These are phyloP conservation scores for Beauveria bassiana DNA, from an alignment of 2,329 filamentous ascomycete genomes.

Conservation along the genomic window DNA sequence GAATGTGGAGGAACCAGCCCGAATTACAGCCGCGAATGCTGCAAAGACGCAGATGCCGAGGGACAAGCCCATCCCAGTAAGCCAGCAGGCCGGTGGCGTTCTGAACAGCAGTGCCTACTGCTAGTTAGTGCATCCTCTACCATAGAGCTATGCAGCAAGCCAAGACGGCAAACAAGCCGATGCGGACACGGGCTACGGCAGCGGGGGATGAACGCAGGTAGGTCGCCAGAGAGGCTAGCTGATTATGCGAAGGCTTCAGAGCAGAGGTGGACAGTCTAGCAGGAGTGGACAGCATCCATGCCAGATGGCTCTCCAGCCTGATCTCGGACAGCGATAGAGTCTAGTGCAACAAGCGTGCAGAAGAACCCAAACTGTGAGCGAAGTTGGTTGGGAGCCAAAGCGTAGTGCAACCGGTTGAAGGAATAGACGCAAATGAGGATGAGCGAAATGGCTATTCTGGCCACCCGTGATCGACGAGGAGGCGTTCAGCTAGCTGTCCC, in stretches of 20 bases:
- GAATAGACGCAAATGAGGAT: background rate
- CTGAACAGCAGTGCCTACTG: background rate
- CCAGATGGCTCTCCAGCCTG: background rate
- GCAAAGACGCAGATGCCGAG: conserved; percentile 6
- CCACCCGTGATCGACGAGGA: background rate
- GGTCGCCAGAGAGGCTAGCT: background rate
- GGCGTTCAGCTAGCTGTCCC: background rate
- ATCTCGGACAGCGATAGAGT: background rate
- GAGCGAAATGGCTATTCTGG: background rate
- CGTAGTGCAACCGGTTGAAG: background rate
- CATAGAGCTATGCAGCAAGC: conserved; percentile 1
- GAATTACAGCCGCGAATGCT: background rate
- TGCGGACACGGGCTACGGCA: background rate
- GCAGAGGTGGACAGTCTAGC: background rate
- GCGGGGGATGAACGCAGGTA: background rate
- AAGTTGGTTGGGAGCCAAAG: background rate
- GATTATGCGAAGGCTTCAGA: background rate
- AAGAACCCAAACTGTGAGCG: background rate
- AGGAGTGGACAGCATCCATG: background rate
- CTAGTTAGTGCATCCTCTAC: background rate
- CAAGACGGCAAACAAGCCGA: conserved; percentile 10
- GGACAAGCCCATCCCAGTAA: background rate
- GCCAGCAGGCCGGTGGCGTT: conserved; percentile 6
- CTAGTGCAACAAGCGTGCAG: background rate
- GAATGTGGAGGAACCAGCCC: background rate